Conservation (phyloP, 805 yeast genomes). For the Cyberlindnera nakhonratchasimensis region DNA sequence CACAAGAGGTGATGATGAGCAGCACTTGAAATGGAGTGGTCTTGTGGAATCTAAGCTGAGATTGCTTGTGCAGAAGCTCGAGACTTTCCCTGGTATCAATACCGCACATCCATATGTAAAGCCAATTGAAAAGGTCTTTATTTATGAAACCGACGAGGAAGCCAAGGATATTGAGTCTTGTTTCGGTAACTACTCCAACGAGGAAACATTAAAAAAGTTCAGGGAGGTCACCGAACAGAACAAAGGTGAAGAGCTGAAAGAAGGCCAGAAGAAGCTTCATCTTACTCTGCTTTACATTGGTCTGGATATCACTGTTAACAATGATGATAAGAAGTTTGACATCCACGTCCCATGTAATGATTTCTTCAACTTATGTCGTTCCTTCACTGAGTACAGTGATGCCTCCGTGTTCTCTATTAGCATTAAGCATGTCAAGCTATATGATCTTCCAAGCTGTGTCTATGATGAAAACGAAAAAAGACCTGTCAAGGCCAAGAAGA, state of each 20-base stretch:
- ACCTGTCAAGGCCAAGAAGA: slow-evolving; percentile 61
- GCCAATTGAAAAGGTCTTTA: slow-evolving; percentile 56
- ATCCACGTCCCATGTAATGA: slow-evolving; percentile 89
- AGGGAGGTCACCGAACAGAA: slow-evolving; percentile 35
- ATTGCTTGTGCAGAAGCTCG: slow-evolving; percentile 77
- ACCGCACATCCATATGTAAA: slow-evolving; percentile 90
- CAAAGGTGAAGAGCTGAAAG: slow-evolving; percentile 33
- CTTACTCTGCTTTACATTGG: slow-evolving; percentile 82
- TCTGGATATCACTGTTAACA: slow-evolving; percentile 41
- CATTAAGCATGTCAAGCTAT: slow-evolving; percentile 69
- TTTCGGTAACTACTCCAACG: slow-evolving; percentile 61
- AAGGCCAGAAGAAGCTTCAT: slow-evolving; percentile 41
- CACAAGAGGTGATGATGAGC: slow-evolving; percentile 70
- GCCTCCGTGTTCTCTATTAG: slow-evolving; percentile 49
- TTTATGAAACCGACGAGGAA: slow-evolving; percentile 49
- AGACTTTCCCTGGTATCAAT: slow-evolving; percentile 66
- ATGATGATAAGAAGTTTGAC: slow-evolving; percentile 62
- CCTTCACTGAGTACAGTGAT: slow-evolving; percentile 67
- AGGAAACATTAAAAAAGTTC: slow-evolving; percentile 36
- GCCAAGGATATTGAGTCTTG: slow-evolving; percentile 53
- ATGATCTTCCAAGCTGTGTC: slow-evolving; percentile 83
- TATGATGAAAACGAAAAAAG: slow-evolving; percentile 75
- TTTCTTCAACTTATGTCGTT: slow-evolving; percentile 74
- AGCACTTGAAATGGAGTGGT: slow-evolving; percentile 89
- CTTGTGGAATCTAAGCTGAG: slow-evolving; percentile 87